Base-by-base conservation (phyloP, 148 eudicot species). In the Vaccinium darrowii region DNA sequence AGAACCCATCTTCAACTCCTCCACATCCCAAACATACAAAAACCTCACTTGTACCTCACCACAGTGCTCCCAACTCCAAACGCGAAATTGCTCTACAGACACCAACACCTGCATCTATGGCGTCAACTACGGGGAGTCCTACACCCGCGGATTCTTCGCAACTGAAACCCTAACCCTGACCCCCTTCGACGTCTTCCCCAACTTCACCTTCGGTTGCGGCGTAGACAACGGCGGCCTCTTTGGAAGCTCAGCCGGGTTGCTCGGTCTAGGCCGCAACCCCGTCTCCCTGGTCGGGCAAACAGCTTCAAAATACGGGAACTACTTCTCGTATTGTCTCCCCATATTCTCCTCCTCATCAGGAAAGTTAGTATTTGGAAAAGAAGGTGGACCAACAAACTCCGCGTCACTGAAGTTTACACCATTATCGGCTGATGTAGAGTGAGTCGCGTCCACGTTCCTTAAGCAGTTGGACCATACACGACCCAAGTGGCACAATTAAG, bases 31-130 rank as follows among this genome's bases (percentile, higher is more conserved):
- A 11, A 82, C 95, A 0, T 95, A 92, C 80, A 51, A 85, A 36
- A 95, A 95, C 85, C 76, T 93, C 6, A 63, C 95, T 1, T 95
- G 98, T 86, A 57, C 74, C 19, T 89, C 98, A 0, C 18, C 88
- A 0, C 73, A 80, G 47, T 95, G 98, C 88, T 76, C 92, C 19
- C 80, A 82, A 18, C 88, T 95, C 18, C 84, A 3, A 81, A 19
- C 50, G 88, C 5, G 89, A 92, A 74, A 87, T 0, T 93, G 98
- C 79, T 80, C 89, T 1, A n/a, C 9, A 14, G 65, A 1, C n/a
- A 11, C 86, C 30, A 3, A 88, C 36, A 90, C 92, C 14, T 95
- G 95, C 72, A 71, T 92, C 1, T 94, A 94, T 49, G 92, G 90
- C 18, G 85, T 93, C 30, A 74, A n/a, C n/a, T n/a, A n/a, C n/a